phyloP scores from a whole-genome alignment of 2,329 filamentous ascomycete species.

The Phialocephala subalpina region DNA sequence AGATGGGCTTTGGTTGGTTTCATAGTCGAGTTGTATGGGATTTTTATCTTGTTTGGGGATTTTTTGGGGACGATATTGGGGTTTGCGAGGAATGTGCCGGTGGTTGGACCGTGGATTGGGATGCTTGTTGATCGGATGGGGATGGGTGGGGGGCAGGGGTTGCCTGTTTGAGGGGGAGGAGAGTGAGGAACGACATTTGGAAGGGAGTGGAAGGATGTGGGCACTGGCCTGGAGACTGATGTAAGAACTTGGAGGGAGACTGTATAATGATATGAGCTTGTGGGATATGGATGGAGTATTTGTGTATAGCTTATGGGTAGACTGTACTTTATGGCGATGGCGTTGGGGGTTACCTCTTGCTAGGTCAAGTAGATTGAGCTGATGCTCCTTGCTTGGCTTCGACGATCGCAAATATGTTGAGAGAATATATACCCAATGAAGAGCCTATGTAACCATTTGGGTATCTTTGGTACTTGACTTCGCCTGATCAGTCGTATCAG shows the following conservation, averaged over 20 bases:
- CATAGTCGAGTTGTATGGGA: slow-evolving; percentile 88
- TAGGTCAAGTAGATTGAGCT: slow-evolving; percentile 26
- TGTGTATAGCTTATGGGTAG: slow-evolving; percentile 9
- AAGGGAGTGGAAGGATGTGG: not conserved
- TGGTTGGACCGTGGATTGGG: slow-evolving; percentile 88
- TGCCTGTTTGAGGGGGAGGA: slow-evolving; percentile 69
- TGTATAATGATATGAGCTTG: slow-evolving; percentile 3
- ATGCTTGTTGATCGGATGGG: slow-evolving; percentile 75
- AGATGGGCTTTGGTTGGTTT: slow-evolving; percentile 94
- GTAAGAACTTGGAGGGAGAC: not conserved
- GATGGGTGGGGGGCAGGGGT: slow-evolving; percentile 75
- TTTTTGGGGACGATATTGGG: slow-evolving; percentile 92
- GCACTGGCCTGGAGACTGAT: not conserved
- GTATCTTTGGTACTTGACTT: not conserved
- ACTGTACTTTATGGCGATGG: slow-evolving; percentile 18
- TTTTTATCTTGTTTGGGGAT: slow-evolving; percentile 93
- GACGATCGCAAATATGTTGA: slow-evolving; percentile 7
- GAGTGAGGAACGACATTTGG: not conserved
- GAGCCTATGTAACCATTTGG: not conserved
- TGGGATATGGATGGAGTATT: slow-evolving; percentile 5
- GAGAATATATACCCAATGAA: slow-evolving; percentile 24
- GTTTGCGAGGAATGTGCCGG: slow-evolving; percentile 84
- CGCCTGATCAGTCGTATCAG: not conserved
- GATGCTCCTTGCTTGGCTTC: slow-evolving; percentile 28
- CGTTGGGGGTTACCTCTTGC: slow-evolving; percentile 29